Percentiles rank a stretch among this genome's conserved stretches.
Evolutionary conservation across 2,329 filamentous ascomycete species (phyloP).

Genomic region (Alternaria gaisen): DNA sequence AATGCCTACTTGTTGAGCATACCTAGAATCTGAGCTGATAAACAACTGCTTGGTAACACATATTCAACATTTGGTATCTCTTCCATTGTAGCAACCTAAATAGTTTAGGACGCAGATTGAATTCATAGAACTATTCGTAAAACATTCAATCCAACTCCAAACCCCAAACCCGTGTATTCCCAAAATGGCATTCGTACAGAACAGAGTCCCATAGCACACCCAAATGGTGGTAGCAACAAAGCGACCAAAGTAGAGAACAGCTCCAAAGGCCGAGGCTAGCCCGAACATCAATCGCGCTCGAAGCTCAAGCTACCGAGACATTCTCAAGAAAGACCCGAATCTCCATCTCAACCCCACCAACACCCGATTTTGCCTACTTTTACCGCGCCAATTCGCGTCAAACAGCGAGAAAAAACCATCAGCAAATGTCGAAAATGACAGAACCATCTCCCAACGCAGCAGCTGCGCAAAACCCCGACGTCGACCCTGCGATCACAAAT

Average conservation of each 20-base stretch:
- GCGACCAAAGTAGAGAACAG: background rate
- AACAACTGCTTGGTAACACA: background rate
- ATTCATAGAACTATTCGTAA: too few relatives aligned
- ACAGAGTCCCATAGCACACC: too few relatives aligned
- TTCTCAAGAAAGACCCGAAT: constrained; percentile 7
- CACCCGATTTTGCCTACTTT: background rate
- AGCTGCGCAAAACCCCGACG: constrained; percentile 26
- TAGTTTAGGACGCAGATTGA: too few relatives aligned
- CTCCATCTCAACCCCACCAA: background rate
- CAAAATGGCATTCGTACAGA: too few relatives aligned
- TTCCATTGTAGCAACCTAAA: background rate
- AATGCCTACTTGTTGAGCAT: too few relatives aligned
- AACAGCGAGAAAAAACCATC: background rate
- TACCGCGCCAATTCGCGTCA: constrained; percentile 3
- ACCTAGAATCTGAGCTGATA: background rate
- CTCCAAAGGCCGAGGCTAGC: constrained; percentile 15
- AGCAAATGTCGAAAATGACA: constrained; percentile 7
- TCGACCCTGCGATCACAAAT: constrained; percentile 30
- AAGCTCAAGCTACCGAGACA: constrained; percentile 18
- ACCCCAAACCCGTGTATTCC: too few relatives aligned
- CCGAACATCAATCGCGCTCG: constrained; percentile 30
- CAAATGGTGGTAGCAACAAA: too few relatives aligned
- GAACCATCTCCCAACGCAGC: constrained; percentile 11
- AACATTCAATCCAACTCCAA: too few relatives aligned
- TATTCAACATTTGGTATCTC: too few relatives aligned